Evolutionary conservation across 2,329 filamentous ascomycete species (phyloP).

Genomic region (Fusarium camptoceras): DNA sequence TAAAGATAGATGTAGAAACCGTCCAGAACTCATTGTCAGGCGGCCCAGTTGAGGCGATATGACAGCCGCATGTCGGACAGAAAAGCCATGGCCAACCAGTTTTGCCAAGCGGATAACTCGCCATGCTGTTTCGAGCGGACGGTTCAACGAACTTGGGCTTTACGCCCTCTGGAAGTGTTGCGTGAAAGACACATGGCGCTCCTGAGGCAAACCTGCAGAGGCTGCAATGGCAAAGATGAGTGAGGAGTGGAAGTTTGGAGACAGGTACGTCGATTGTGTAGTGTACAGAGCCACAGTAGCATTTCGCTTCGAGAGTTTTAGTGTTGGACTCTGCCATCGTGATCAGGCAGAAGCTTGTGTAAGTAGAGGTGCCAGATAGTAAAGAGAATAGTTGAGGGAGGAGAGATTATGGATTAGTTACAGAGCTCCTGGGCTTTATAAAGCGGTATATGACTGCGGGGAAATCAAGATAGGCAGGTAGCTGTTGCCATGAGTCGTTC

Average conservation of each 20-base stretch:
- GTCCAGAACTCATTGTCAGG: constrained; percentile 52
- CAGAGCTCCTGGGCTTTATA: constrained; percentile 9
- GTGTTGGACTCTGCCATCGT: constrained; percentile 39
- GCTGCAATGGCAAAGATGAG: constrained; percentile 60
- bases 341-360: neutral
- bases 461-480: neutral
- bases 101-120: constrained; percentile 51
- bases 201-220: constrained; percentile 59
- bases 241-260: constrained; percentile 54
- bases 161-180: constrained; percentile 51
- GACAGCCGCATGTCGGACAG: constrained; percentile 60
- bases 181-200: constrained; percentile 57
- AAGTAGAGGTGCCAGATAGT: neutral
- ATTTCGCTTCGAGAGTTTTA: constrained; percentile 58
- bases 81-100: constrained; percentile 54
- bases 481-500: constrained; percentile 5
- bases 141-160: constrained; percentile 55
- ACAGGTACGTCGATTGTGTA: constrained; percentile 56
- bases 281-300: constrained; percentile 58
- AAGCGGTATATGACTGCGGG: neutral
- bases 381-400: neutral
- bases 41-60: constrained; percentile 54
- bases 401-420: neutral
- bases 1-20: constrained; percentile 56
- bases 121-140: constrained; percentile 53